phyloP scores from a whole-genome alignment of 176 grass and related monocot species.

The Cenchrus purpureus region DNA sequence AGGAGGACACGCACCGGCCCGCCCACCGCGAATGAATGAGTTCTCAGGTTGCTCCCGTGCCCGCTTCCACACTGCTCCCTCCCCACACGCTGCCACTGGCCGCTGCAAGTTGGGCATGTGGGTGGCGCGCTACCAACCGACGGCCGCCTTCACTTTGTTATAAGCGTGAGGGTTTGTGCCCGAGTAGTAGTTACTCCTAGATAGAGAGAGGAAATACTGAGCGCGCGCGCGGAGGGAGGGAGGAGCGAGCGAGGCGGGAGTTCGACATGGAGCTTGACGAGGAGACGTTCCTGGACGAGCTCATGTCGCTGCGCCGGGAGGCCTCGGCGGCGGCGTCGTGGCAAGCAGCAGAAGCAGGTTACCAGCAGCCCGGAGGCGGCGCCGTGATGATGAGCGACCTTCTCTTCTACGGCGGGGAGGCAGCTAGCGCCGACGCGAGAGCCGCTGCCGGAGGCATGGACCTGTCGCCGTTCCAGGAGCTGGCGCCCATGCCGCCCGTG shows the following conservation, averaged over 20 bases:
- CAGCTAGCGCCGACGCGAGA: not conserved
- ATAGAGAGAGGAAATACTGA: not conserved
- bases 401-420: slow-evolving; percentile 53
- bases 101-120: slow-evolving; percentile 41
- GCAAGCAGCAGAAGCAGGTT: slow-evolving; percentile 19
- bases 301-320: slow-evolving; percentile 67
- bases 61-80: not conserved
- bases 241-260: not conserved
- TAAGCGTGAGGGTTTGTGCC: slow-evolving; percentile 46
- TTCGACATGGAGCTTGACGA: slow-evolving; percentile 72
- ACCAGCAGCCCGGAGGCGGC: not conserved
- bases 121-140: not conserved
- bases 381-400: slow-evolving; percentile 56
- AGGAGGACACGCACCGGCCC: not conserved
- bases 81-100: slow-evolving; percentile 7
- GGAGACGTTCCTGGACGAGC: slow-evolving; percentile 79
- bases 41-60: slow-evolving; percentile 39
- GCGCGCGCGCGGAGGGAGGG: not conserved
- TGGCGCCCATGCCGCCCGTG: not conserved
- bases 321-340: slow-evolving; percentile 26
- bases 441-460: slow-evolving; percentile 11
- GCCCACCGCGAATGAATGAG: not conserved
- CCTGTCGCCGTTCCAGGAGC: slow-evolving; percentile 28
- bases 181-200: not conserved
- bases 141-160: not conserved